Conservation (phyloP, 129 eudicot genomes). For the Calendula officinalis region DNA sequence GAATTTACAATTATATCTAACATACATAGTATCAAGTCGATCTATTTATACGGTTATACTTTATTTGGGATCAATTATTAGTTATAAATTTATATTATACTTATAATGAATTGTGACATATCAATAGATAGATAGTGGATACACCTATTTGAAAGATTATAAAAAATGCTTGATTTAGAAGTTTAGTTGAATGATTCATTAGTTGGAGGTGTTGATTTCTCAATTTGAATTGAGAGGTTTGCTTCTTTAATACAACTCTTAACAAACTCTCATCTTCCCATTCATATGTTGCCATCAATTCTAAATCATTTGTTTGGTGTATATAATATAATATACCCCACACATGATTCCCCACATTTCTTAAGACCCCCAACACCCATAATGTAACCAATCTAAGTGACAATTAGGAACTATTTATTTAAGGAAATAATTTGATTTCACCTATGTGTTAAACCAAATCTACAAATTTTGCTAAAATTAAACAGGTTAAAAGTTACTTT, state of each 20-base stretch:
- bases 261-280: conserved; percentile 42
- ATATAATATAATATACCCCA: conserved; percentile 32
- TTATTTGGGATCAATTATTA: not conserved
- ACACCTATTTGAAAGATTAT: not conserved
- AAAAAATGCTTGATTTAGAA: conserved; percentile 37
- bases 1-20: not conserved
- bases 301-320: conserved; percentile 37
- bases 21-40: not conserved
- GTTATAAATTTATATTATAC: not conserved
- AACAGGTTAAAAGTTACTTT: too few species aligned
- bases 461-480: too few species aligned
- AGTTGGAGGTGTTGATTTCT: conserved; percentile 43
- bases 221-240: conserved; percentile 29
- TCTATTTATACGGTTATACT: not conserved
- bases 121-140: conserved; percentile 8
- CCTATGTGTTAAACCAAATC: not conserved
- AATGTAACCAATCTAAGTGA: conserved; percentile 12
- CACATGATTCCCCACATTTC: conserved; percentile 29
- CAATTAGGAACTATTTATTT: not conserved
- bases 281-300: conserved; percentile 38
- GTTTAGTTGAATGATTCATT: conserved; percentile 40
- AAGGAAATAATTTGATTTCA: not conserved
- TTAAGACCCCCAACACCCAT: conserved; percentile 15
- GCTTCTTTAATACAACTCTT: conserved; percentile 60
- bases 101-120: conserved; percentile 16